phyloP scores from a whole-genome alignment of 257 asterid genomes.

The Fraxinus cuspidata region DNA sequence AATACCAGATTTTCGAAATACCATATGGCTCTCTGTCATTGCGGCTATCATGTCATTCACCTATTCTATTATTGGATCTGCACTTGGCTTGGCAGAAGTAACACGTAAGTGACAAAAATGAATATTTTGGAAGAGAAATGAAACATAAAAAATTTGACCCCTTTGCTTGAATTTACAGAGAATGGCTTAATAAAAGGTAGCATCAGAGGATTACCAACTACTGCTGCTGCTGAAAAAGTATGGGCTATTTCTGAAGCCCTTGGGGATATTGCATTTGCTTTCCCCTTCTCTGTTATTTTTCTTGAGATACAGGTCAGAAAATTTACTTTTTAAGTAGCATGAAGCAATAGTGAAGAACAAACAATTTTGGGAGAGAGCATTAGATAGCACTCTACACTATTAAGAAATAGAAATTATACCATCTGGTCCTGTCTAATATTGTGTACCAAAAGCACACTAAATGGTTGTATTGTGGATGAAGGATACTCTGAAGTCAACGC shows the following conservation, averaged over 20 bases:
- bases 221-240: slow-evolving; percentile 44
- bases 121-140: slow-evolving; percentile 28
- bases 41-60: slow-evolving; percentile 82
- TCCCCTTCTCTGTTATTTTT: slow-evolving; percentile 56
- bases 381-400: neutral
- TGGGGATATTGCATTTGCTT: slow-evolving; percentile 80
- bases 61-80: slow-evolving; percentile 67
- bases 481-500: slow-evolving; percentile 71
- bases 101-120: slow-evolving; percentile 42
- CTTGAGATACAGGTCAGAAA: slow-evolving; percentile 67
- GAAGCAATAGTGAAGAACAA: neutral
- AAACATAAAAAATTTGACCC: neutral
- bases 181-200: slow-evolving; percentile 65
- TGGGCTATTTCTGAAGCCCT: slow-evolving; percentile 71
- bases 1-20: slow-evolving; percentile 70
- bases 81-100: slow-evolving; percentile 66
- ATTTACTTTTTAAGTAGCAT: slow-evolving; percentile 5
- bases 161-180: slow-evolving; percentile 37
- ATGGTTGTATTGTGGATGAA: slow-evolving; percentile 27
- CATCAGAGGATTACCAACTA: slow-evolving; percentile 50
- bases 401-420: too few species aligned
- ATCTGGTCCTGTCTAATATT: neutral
- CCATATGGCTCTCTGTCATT: slow-evolving; percentile 70
- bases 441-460: neutral
- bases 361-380: neutral